These are phyloP conservation scores for Aspergillus amoenus DNA, from an alignment of 2,329 filamentous ascomycete genomes.

Conservation along the genomic window DNA sequence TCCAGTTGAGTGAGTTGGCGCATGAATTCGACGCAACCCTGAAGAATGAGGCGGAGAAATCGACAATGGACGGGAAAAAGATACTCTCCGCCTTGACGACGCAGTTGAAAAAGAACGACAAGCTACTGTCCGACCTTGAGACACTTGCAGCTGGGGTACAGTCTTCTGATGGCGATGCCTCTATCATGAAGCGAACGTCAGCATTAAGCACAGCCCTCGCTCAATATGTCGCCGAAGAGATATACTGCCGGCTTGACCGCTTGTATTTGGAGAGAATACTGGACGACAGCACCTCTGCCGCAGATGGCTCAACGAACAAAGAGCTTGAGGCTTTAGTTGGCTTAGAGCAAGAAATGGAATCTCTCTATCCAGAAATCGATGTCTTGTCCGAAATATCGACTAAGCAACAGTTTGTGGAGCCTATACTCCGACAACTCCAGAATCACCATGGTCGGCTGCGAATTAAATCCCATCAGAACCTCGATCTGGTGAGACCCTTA, in stretches of 20 bases:
- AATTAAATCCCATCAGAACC: constrained; percentile 30
- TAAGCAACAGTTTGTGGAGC: constrained; percentile 42
- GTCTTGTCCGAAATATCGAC: constrained; percentile 43
- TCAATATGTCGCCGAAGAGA: constrained; percentile 35
- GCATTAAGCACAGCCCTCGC: constrained; percentile 32
- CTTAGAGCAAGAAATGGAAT: constrained; percentile 38
- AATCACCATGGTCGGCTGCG: constrained; percentile 31
- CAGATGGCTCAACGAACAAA: neutral
- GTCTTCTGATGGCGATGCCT: constrained; percentile 28
- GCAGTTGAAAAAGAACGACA: constrained; percentile 40
- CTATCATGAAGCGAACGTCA: constrained; percentile 26
- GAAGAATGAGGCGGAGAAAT: constrained; percentile 30
- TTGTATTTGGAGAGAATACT: constrained; percentile 36
- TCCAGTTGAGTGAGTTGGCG: constrained; percentile 37
- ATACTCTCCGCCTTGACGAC: constrained; percentile 34
- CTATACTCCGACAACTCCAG: constrained; percentile 38
- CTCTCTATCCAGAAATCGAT: constrained; percentile 41
- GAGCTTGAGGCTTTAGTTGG: constrained; percentile 22
- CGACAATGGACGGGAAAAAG: constrained; percentile 31
- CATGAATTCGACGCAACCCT: constrained; percentile 34
- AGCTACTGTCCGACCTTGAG: constrained; percentile 31
- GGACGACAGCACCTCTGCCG: neutral
- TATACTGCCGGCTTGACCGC: constrained; percentile 41
- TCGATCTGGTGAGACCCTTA: constrained; percentile 33
- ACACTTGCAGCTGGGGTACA: constrained; percentile 28